Base-by-base conservation (phyloP, 352 stramenopile genomes). In the Phytophthora pseudosyringae region DNA sequence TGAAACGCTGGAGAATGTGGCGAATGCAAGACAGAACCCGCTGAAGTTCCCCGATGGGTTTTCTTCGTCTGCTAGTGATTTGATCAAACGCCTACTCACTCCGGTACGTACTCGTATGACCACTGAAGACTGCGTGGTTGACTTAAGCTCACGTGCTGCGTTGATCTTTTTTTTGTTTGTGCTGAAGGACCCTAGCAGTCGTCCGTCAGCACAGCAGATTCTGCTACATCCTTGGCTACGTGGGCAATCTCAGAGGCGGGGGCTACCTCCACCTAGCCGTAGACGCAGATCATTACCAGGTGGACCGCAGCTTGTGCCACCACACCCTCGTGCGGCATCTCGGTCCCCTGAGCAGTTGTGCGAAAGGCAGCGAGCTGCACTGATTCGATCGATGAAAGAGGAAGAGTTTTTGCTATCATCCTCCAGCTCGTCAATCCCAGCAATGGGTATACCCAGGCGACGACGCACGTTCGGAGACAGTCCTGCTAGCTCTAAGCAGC, bases 1-100 rank as follows among this genome's bases (percentile, higher is more conserved):
- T 54, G 83, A 92, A 32, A 92, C 83, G 46, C 64, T 91, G 2
- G 71, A 81, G 21, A 92, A 92, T 59, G 78, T 92, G n/a, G 79
- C 64, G 9, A 89, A 89, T 38, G 79, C 81, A 11, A 61, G 44
- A 35, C 60, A 67, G 10, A 67, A 71, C 7, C 70, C 75, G 1
- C 69, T 90, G 3, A 59, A 71, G 15, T 89, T 92, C 18, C 77
- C 81, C 2, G 44, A 67, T 1, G 81, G 78, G 3, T 90, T 90
- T 43, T 89, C 80, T 25, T 73, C 79, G 5, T 80, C 71, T 4
- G 80, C 77, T 7, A 67, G 64, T 10, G 80, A 92, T 53, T 51
- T 92, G 26, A 89, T 92, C 54, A 86, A 84, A 57, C 71, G 83
- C 11, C 56, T 92, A 38, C 67, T 92, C 16, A 81, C 71, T 9